Conservation (phyloP, 768 basidiomycete genomes). For the Russula emetica region DNA sequence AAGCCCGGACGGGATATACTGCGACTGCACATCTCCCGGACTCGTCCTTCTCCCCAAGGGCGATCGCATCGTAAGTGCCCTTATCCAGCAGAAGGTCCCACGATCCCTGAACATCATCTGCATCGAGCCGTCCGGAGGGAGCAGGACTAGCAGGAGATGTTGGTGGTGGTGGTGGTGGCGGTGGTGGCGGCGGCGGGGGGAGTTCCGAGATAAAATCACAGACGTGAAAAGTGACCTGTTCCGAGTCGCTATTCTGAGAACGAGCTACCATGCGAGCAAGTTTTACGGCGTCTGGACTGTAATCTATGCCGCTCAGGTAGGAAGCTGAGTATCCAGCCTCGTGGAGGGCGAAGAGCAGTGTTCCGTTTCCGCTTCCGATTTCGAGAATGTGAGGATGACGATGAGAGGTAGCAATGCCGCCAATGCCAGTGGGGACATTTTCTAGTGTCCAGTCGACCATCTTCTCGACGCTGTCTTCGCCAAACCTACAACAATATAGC, state of each 20-base stretch:
- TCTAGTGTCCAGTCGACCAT: conserved; percentile 72
- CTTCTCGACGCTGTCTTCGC: conserved; percentile 66
- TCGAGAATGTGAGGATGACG: conserved; percentile 69
- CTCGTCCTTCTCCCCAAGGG: conserved; percentile 57
- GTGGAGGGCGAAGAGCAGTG: conserved; percentile 63
- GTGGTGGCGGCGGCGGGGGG: conserved; percentile 32
- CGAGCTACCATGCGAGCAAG: conserved; percentile 57
- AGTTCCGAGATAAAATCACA: conserved; percentile 64
- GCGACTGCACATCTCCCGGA: conserved; percentile 49
- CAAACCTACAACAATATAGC: conserved; percentile 61
- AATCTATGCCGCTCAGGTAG: conserved; percentile 65
- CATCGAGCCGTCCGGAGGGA: conserved; percentile 24
- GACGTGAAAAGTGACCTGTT: conserved; percentile 48
- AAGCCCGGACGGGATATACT: conserved; percentile 57
- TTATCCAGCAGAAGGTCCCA: conserved; percentile 85
- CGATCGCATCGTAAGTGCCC: conserved; percentile 87
- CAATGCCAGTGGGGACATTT: conserved; percentile 54
- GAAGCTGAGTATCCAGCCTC: conserved; percentile 59
- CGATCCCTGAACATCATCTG: conserved; percentile 29
- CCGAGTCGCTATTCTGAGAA: conserved; percentile 37
- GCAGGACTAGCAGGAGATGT: conserved; percentile 22
- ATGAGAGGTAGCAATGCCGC: too few relatives aligned
- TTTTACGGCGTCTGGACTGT: conserved; percentile 65
- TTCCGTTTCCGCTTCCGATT: conserved; percentile 78
- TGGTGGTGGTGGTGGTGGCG: conserved; percentile 31